Evolutionary conservation across 1,284 basidiomycete genomes (phyloP).

Genomic region (Boletus albobrunnescens): DNA sequence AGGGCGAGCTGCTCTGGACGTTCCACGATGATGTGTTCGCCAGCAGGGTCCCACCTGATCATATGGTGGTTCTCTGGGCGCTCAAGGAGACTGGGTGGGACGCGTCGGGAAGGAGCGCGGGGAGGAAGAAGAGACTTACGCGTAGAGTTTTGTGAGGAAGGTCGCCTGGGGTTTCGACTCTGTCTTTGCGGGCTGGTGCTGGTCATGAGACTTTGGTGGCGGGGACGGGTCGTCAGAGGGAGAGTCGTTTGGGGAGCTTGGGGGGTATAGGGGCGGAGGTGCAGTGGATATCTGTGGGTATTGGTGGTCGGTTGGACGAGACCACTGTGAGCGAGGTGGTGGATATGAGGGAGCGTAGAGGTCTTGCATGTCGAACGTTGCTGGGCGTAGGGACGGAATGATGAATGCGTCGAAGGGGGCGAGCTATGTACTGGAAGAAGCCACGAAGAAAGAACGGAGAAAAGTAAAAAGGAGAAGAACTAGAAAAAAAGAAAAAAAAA

Average conservation of each 20-base stretch:
- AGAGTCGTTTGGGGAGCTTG: constrained; percentile 41
- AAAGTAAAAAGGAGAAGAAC: neutral
- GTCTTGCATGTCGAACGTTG: constrained; percentile 45
- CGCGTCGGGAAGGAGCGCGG: constrained; percentile 15
- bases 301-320: constrained; percentile 32
- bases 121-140: constrained; percentile 48
- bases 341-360: constrained; percentile 64
- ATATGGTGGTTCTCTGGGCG: constrained; percentile 85
- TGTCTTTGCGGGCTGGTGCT: constrained; percentile 49
- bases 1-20: constrained; percentile 84
- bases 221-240: constrained; percentile 49
- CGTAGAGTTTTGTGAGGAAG: constrained; percentile 89
- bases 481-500: constrained; percentile 1
- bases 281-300: constrained; percentile 36
- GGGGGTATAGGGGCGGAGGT: constrained; percentile 42
- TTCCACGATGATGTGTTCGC: constrained; percentile 89
- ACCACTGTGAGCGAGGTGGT: constrained; percentile 35
- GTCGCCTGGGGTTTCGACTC: constrained; percentile 81
- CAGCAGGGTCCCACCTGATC: constrained; percentile 87
- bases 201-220: constrained; percentile 45
- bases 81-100: constrained; percentile 62
- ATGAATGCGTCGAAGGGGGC: constrained; percentile 31
- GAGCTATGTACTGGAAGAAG: constrained; percentile 33
- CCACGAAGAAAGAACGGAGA: neutral
- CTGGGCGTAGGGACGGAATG: constrained; percentile 35